Evolutionary conservation across 495 filamentous ascomycete species (phyloP), one percentile per base, ranked within the genome.

Genomic region (Cenococcum geophilum): DNA sequence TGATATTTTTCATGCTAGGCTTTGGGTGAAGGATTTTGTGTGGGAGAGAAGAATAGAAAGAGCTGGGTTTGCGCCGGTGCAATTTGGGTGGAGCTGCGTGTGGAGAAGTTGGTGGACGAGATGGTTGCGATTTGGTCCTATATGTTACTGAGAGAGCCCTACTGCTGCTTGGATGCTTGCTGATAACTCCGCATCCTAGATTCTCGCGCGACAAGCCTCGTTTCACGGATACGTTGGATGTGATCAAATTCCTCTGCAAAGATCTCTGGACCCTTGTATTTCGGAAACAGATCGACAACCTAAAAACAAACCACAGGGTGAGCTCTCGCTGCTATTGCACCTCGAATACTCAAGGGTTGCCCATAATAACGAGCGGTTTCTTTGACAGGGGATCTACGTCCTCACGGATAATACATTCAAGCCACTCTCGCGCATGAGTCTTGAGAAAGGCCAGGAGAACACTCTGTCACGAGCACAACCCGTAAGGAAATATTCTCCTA

Each of bases 191-290:
- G 43, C 27, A 22, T 43, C 25, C 16, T 60, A 95, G 92, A 59
- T 96, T 97, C 77, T 90, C 90, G 42, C 82, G 86, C 62, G 89
- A 96, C 72, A 80, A 89, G 48, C 89, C 93, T 45, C 86, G 91
- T 48, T 73, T 74, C 36, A 72, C 62, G 10, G 68, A 74, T 42
- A 63, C 71, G 6, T 68, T 78, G 42, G 75, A 76, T 62, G 70
- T 69, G 9, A 97, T 98, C 71, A 98, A 98, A 74, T 97, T 97
- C 71, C 80, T 97, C 36, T 98, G 93, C 80, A 98, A 97, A 74
- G 95, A 98, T 71, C 75, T 98, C 47, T 98, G 93, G 93, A 89
- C 83, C 52, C 79, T 96, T 43, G 81, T 97, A 35, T 98, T 96
- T 74, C 79, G 89, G 72, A 98, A 98, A 75, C 93, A 97, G 74